Evolutionary conservation across 257 asterid species (phyloP), one percentile per base, ranked within the genome.

Genomic region (Salvia rosmarinus): DNA sequence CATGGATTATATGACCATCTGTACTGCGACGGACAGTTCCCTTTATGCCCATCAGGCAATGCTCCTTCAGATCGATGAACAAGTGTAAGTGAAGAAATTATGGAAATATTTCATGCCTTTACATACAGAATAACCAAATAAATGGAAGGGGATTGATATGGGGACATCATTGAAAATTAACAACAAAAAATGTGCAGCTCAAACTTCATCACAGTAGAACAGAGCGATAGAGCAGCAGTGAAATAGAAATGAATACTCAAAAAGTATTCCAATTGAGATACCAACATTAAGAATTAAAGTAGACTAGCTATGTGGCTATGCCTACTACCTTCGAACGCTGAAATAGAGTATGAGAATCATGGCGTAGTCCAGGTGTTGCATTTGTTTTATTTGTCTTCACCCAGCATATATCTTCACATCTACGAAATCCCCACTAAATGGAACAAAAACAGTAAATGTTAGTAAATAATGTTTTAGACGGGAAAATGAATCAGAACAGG

Each of bases 321-420:
- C 32, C 55, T 28, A 44, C 71, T 71, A 95, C 99, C 98, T 95
- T 95, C 47, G 99, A 89, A 56, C 93, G 96, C 82, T 95, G 99
- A 75, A 88, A 87, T 40, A 95, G 81, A 79, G 99, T 95, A 81
- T 85, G 98, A 76, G 98, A 89, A 82, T 95, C 99, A 76, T 95
- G 99, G 47, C 99, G 97, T 80, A 88, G 72, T 71, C 98, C 99
- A 44, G 97, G 97, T 77, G 96, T 85, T 67, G 97, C 99, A 83
- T 79, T 95, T 51, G 86, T 82, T 81, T 95, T 95, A 81, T 95
- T 95, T 21, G 96, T 89, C 86, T 95, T 95, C 83, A 95, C 99
- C 99, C 99, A 95, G 82, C 98, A 95, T 83, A 95, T 91, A 80
- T 95, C 99, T 85, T 95, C 99, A 85, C 99, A 95, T 82, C 99